Conservation (phyloP, 129 eudicot genomes). For the Mikania micrantha region DNA sequence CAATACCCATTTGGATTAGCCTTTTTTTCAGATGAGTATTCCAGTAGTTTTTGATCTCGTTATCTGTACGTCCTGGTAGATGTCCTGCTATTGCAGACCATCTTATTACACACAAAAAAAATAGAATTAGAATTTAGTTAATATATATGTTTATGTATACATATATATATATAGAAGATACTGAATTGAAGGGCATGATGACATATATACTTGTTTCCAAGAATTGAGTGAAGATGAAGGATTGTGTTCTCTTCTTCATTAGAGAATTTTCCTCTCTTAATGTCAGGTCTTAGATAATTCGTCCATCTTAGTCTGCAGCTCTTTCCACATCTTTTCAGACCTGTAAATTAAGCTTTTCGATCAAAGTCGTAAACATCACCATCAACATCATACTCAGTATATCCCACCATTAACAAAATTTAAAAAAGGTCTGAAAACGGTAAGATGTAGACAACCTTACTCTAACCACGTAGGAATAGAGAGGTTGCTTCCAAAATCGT, state of each 20-base stretch:
- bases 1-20: slow-evolving; percentile 40
- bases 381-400: too few species aligned
- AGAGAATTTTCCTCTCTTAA: slow-evolving; percentile 40
- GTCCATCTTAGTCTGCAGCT: slow-evolving; percentile 48
- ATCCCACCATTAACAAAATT: too few species aligned
- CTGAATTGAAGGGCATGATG: background rate
- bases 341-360: slow-evolving; percentile 3
- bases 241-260: slow-evolving; percentile 39
- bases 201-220: slow-evolving; percentile 45
- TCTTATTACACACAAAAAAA: slow-evolving; percentile 5
- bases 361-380: too few species aligned
- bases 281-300: slow-evolving; percentile 39
- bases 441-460: too few species aligned
- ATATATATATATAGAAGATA: too few species aligned
- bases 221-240: slow-evolving; percentile 37
- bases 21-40: slow-evolving; percentile 37
- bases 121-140: background rate
- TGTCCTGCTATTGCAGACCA: slow-evolving; percentile 44
- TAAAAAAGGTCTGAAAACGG: too few species aligned
- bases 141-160: too few species aligned
- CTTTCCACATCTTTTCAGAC: slow-evolving; percentile 40
- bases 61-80: slow-evolving; percentile 44
- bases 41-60: slow-evolving; percentile 52
- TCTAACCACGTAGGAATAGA: too few species aligned
- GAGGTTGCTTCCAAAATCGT: too few species aligned